A percentile compares a stretch with the other conserved stretches of the same genome.
phyloP scores from a whole-genome alignment of 163 green algal species.

The Chloromonas sp. region DNA sequence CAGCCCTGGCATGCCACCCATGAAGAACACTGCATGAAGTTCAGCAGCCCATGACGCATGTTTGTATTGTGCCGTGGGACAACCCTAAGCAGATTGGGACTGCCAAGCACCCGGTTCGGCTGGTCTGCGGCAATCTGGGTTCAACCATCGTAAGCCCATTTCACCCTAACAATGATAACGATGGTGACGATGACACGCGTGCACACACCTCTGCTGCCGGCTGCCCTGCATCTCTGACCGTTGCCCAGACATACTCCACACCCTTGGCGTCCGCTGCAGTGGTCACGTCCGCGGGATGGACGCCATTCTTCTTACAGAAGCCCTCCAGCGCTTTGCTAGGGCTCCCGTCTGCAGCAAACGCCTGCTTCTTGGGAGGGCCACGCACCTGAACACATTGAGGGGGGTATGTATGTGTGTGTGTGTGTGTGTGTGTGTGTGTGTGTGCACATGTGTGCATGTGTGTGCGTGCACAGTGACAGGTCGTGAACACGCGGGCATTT shows the following conservation, averaged over 20 bases:
- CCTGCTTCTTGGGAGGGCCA: constrained; percentile 51
- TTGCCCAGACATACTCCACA: constrained; percentile 83
- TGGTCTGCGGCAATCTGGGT: too few relatives aligned
- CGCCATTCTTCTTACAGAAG: constrained; percentile 89
- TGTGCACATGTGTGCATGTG: background rate
- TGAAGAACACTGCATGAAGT: too few relatives aligned
- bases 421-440: too few relatives aligned
- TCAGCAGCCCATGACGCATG: too few relatives aligned
- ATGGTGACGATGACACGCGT: too few relatives aligned
- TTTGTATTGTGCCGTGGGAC: too few relatives aligned
- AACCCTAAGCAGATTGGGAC: too few relatives aligned
- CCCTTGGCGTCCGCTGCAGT: constrained; percentile 78
- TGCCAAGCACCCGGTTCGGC: too few relatives aligned
- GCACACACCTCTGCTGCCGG: constrained; percentile 53
- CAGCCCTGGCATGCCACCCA: too few relatives aligned
- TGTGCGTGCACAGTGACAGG: background rate
- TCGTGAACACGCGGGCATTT: background rate
- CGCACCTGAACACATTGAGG: constrained; percentile 21
- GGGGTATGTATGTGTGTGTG: background rate
- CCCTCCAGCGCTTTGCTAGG: constrained; percentile 87
- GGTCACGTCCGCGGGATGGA: constrained; percentile 26
- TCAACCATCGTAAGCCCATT: too few relatives aligned
- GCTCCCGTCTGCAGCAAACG: constrained; percentile 57
- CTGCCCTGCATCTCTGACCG: constrained; percentile 52
- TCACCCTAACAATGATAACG: too few relatives aligned